Evolutionary conservation across 2,329 filamentous ascomycete species (phyloP).

Genomic region (Ophiostoma novo-ulmi): DNA sequence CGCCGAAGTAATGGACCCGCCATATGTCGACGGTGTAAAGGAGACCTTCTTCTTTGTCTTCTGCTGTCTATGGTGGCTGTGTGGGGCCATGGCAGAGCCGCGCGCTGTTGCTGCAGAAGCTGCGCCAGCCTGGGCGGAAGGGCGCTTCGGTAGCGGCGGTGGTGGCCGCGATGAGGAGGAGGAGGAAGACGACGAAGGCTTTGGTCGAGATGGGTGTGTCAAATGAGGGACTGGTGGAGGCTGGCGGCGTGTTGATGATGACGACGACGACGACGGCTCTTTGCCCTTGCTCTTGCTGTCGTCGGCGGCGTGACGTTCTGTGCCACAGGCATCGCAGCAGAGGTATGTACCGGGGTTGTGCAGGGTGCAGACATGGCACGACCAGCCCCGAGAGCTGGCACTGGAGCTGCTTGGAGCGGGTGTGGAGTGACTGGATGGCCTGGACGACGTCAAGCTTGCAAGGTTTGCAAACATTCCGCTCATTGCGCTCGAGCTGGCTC

Average conservation of each 20-base stretch:
- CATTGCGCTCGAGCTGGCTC: not conserved
- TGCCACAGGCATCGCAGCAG: constrained; percentile 54
- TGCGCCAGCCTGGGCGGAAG: not conserved
- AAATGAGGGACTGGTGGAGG: constrained; percentile 5
- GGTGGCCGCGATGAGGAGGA: not conserved
- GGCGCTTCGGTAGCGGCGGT: constrained; percentile 10
- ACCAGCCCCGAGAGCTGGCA: constrained; percentile 39
- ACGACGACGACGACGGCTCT: not conserved
- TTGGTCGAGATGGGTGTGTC: not conserved
- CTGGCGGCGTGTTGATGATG: not conserved
- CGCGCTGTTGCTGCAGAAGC: not conserved
- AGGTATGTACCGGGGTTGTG: constrained; percentile 48
- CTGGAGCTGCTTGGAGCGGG: not conserved
- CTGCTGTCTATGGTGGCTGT: not conserved
- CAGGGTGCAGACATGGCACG: constrained; percentile 53
- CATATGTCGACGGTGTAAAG: constrained; percentile 23
- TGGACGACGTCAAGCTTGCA: not conserved
- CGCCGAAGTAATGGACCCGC: constrained; percentile 19
- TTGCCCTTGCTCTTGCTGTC: not conserved
- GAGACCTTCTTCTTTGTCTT: constrained; percentile 22
- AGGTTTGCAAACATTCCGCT: not conserved
- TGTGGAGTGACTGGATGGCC: not conserved
- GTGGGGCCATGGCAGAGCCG: not conserved
- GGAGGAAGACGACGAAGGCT: not conserved
- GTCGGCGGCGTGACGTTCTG: constrained; percentile 34